Conservation (phyloP, 2,329 filamentous ascomycete species). For the Trichoderma asperellum region DNA sequence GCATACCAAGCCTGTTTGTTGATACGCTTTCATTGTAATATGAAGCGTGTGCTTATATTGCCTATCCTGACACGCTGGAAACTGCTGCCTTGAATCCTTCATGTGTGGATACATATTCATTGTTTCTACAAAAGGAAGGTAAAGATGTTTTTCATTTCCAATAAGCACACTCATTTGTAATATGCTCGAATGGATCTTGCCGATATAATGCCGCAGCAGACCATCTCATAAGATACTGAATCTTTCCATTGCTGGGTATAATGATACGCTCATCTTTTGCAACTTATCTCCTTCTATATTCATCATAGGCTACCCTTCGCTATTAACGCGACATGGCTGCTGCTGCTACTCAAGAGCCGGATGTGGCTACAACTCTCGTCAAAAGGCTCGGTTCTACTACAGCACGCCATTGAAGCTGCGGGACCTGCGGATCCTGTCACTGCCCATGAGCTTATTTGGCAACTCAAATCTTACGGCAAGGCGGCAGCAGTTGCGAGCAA, state of each 20-base stretch:
- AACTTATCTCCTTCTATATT: background rate
- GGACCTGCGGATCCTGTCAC: background rate
- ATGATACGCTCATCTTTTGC: background rate
- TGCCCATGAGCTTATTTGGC: background rate
- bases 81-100: background rate
- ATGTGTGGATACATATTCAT: background rate
- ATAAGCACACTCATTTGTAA: background rate
- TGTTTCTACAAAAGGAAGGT: background rate
- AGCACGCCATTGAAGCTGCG: background rate
- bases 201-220: background rate
- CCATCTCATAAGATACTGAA: background rate
- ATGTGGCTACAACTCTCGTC: background rate
- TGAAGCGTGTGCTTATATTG: background rate
- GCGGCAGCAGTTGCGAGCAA: background rate
- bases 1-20: background rate
- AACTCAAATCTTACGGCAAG: background rate
- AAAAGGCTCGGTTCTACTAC: background rate
- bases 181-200: background rate
- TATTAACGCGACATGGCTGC: background rate
- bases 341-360: background rate
- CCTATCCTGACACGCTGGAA: background rate
- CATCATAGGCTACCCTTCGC: background rate
- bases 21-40: background rate
- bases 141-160: background rate
- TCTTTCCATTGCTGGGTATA: background rate